phyloP scores from a whole-genome alignment of 73 alveolate species.

The Paramecium tetraurelia region DNA sequence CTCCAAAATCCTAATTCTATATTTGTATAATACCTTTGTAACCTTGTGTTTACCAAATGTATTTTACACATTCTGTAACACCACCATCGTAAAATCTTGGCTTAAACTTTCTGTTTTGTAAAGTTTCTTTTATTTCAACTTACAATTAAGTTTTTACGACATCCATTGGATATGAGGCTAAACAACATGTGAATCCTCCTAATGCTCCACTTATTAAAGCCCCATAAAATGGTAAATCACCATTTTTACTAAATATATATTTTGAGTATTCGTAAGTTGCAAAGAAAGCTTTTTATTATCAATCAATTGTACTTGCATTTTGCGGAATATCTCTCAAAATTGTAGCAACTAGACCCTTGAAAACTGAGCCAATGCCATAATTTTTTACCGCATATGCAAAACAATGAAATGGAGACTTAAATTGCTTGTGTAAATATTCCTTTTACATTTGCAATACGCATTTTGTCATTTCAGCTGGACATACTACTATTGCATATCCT shows the following conservation, averaged over 20 bases:
- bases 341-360: background rate
- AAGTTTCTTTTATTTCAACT: background rate
- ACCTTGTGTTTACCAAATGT: background rate
- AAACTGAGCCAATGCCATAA: background rate
- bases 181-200: slow-evolving; percentile 29
- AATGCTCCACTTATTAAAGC: slow-evolving; percentile 29
- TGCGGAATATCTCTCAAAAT: slow-evolving; percentile 32
- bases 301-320: background rate
- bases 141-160: background rate
- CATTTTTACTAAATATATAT: background rate
- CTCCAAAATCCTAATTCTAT: background rate
- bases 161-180: slow-evolving; percentile 40
- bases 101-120: background rate
- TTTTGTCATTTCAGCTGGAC: slow-evolving; percentile 11
- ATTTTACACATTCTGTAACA: background rate
- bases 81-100: slow-evolving; percentile 31
- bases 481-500: background rate
- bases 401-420: background rate
- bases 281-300: background rate
- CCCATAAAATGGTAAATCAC: background rate
- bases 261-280: background rate
- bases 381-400: background rate
- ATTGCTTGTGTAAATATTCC: background rate
- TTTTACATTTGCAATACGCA: background rate
- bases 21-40: background rate